Base-by-base conservation (phyloP, 176 grass and related monocot genomes). In the Zoysia pacifica region DNA sequence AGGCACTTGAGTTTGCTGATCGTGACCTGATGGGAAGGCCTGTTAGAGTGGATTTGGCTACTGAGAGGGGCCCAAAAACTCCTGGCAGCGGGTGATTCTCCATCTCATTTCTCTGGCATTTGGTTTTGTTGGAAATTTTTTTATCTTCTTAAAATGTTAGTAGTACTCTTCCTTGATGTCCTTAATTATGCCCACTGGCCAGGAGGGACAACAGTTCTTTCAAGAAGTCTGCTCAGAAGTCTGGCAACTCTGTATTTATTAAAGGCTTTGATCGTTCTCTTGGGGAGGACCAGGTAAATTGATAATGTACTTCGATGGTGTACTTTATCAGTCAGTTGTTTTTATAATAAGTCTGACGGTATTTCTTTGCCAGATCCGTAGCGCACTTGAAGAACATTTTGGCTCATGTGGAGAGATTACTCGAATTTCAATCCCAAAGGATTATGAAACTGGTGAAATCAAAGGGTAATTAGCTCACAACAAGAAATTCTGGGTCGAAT, bases 381-480 rank as follows among this genome's bases (percentile, higher is more conserved):
- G 77, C 20, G 80, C 85, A 0, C 86, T 91, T 28, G 14, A 85
- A 79, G 86, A 84, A n/a, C 88, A 93, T 89, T 97, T 97, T 89
- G 67, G 83, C 10, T 84, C 85, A 11, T 97, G 93, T 58, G 93
- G 93, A 73, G 81, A 87, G 35, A 82, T 97, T 48, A 83, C 78
- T 7, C 86, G 91, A 20, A 37, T 97, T 85, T 85, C 93, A 43
- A 55, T 93, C 60, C 93, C 90, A 4, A 97, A 84, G 83, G 86
- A 97, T 82, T 86, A 84, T 76, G 93, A 93, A 9, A 77, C 50
- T 65, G 90, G 93, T 18, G 72, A 15, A 48, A 66, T 44, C 80
- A 97, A 89, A 79, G 93, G 90, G 88, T 97, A 15, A 78, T 89
- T 68, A 4, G 18, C 49, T 66, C 67, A 70, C 74, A 43, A 20